Conservation (phyloP, 306 rosid genomes). For the Hylodesmum podocarpum region DNA sequence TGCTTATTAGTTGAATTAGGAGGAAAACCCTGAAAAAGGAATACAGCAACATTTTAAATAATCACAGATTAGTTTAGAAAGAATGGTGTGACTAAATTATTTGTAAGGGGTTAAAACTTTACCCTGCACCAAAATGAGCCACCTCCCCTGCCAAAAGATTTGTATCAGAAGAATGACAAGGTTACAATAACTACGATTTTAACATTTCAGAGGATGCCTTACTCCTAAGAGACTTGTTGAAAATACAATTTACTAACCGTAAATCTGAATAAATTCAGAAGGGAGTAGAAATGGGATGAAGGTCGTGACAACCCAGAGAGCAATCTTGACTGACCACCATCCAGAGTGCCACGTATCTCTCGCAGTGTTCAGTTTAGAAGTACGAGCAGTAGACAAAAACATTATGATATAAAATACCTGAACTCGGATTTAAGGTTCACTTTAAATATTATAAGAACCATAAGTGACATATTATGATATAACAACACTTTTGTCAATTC, state of each 20-base stretch:
- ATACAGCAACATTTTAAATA: constrained; percentile 13
- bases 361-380: constrained; percentile 60
- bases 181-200: constrained; percentile 3
- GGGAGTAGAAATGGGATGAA: constrained; percentile 87
- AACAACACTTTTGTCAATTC: not conserved
- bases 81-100: constrained; percentile 20
- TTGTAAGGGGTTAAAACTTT: constrained; percentile 32
- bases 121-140: constrained; percentile 99
- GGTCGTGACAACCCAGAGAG: constrained; percentile 57
- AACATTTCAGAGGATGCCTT: constrained; percentile 7
- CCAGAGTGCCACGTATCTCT: constrained; percentile 95
- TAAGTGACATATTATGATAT: constrained; percentile 9
- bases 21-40: constrained; percentile 80
- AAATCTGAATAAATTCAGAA: constrained; percentile 64
- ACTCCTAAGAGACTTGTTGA: constrained; percentile 16
- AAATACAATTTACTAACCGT: constrained; percentile 60
- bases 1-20: constrained; percentile 87
- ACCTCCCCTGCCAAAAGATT: constrained; percentile 62
- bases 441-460: constrained; percentile 9
- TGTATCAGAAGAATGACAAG: constrained; percentile 30
- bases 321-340: constrained; percentile 96
- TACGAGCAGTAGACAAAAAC: constrained; percentile 81
- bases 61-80: not conserved
- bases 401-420: constrained; percentile 75
- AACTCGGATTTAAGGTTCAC: constrained; percentile 61